Conservation (phyloP, 2,329 filamentous ascomycete species). For the Colletotrichum lupini region DNA sequence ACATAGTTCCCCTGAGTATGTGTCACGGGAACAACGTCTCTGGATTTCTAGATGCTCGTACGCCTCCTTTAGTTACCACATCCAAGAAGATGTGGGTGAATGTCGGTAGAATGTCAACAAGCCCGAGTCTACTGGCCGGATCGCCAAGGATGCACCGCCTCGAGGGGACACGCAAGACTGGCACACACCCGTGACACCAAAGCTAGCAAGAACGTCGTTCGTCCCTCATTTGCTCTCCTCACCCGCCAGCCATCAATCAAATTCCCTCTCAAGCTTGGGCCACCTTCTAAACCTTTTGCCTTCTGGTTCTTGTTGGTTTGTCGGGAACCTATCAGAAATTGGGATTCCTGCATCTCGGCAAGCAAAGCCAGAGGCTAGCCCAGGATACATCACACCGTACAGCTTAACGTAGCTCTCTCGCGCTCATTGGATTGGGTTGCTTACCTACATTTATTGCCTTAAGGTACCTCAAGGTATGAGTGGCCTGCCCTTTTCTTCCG, state of each 20-base stretch:
- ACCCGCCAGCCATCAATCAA: constrained; percentile 3
- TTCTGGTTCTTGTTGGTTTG: neutral
- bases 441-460: neutral
- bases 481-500: neutral
- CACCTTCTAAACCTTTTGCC: constrained; percentile 13
- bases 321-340: constrained; percentile 3
- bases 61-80: too few species aligned
- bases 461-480: neutral
- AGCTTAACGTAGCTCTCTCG: neutral
- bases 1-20: neutral
- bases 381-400: neutral
- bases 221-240: constrained; percentile 17
- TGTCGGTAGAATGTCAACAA: neutral
- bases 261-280: constrained; percentile 21
- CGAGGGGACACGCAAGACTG: constrained; percentile 28
- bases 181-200: constrained; percentile 1
- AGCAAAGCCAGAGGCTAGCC: neutral
- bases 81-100: too few species aligned
- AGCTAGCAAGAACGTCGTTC: constrained; percentile 14
- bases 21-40: neutral
- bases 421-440: neutral
- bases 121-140: neutral
- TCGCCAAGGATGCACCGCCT: constrained; percentile 35
- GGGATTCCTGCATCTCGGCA: neutral
- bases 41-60: too few species aligned